Evolutionary conservation across 164 flowering plant genomes (phyloP).

Genomic region (Piper longum): DNA sequence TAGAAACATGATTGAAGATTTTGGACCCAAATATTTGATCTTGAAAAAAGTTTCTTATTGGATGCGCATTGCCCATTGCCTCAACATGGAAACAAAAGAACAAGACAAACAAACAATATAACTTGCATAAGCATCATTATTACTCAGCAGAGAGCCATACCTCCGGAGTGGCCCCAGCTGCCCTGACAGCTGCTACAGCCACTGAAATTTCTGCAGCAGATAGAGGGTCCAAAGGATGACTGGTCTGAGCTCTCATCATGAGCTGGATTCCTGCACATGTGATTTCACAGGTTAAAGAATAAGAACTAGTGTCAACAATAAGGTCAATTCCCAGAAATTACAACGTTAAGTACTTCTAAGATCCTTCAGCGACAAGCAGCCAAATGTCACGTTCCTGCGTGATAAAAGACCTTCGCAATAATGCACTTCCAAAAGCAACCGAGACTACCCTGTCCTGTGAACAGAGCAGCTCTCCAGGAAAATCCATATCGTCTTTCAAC

Average conservation of each 20-base stretch:
- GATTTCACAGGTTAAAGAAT: slow-evolving; percentile 1
- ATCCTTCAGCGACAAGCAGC: too few relatives aligned
- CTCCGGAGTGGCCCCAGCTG: slow-evolving; percentile 98
- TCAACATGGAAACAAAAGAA: not conserved
- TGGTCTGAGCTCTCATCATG: slow-evolving; percentile 53
- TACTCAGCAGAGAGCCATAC: slow-evolving; percentile 8
- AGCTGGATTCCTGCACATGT: slow-evolving; percentile 30
- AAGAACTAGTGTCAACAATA: not conserved
- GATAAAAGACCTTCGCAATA: too few relatives aligned
- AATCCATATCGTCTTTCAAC: too few relatives aligned
- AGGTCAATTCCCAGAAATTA: not conserved
- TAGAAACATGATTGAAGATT: not conserved
- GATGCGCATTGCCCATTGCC: too few relatives aligned
- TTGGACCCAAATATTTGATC: too few relatives aligned
- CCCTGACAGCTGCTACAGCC: slow-evolving; percentile 86
- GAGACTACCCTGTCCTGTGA: too few relatives aligned
- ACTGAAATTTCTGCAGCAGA: slow-evolving; percentile 83
- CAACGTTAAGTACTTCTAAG: too few relatives aligned
- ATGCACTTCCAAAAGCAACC: too few relatives aligned
- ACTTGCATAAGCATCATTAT: too few relatives aligned
- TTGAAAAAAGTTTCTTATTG: too few relatives aligned
- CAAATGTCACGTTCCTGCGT: too few relatives aligned
- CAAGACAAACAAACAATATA: not conserved
- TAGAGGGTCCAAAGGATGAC: slow-evolving; percentile 88
- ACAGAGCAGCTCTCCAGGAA: too few relatives aligned